Evolutionary conservation across 2,329 filamentous ascomycete genomes (phyloP).

Genomic region (Fusarium phyllophilum): DNA sequence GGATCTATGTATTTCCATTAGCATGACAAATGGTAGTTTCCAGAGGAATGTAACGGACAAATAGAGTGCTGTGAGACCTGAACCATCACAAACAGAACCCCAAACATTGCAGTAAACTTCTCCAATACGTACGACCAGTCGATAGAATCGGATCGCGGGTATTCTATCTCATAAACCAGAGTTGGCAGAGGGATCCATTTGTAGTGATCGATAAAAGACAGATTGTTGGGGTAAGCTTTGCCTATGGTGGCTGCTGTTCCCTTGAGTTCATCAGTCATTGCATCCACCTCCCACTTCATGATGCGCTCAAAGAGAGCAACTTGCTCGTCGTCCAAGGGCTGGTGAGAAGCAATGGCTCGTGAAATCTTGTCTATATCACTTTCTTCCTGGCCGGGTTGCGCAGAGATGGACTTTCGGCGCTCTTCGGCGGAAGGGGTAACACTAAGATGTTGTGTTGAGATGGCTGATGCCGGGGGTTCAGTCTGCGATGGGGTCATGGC

Average conservation of each 20-base stretch:
- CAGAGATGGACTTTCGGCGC: constrained; percentile 54
- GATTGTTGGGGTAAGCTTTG: constrained; percentile 73
- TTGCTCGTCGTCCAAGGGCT: constrained; percentile 70
- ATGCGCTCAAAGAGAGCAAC: constrained; percentile 71
- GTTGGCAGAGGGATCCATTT: constrained; percentile 82
- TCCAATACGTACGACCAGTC: constrained; percentile 81
- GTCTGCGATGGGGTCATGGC: constrained; percentile 56
- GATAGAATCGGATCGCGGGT: constrained; percentile 73
- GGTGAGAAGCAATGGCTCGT: constrained; percentile 67
- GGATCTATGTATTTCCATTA: constrained; percentile 59
- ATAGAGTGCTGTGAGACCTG: constrained; percentile 81
- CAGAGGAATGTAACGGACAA: constrained; percentile 50
- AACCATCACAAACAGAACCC: constrained; percentile 81
- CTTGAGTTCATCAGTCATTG: constrained; percentile 70
- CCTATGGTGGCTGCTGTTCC: constrained; percentile 65
- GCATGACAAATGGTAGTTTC: not conserved
- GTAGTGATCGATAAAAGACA: constrained; percentile 72
- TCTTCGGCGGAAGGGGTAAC: constrained; percentile 55
- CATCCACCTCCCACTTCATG: constrained; percentile 73
- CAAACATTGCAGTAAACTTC: constrained; percentile 75
- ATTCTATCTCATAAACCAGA: constrained; percentile 81
- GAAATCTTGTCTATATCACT: constrained; percentile 69
- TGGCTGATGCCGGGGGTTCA: constrained; percentile 52
- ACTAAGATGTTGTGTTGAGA: constrained; percentile 59
- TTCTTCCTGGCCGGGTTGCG: constrained; percentile 51